Conservation (phyloP, 2,329 filamentous ascomycete genomes). For the Hymenoscyphus fructigenus region DNA sequence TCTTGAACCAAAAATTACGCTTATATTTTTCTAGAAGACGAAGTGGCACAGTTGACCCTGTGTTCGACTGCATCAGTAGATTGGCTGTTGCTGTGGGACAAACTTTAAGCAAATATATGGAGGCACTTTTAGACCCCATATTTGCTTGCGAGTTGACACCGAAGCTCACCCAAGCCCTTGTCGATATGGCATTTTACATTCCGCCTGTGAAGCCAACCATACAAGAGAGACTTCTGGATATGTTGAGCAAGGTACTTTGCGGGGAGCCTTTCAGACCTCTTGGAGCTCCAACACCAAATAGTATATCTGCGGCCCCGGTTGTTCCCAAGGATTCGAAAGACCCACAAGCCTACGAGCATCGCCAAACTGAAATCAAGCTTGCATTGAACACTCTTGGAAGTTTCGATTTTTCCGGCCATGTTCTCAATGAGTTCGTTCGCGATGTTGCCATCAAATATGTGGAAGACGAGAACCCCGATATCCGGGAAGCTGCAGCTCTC, state of each 20-base stretch:
- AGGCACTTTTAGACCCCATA: conserved; percentile 89
- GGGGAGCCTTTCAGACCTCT: conserved; percentile 89
- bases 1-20: conserved; percentile 16
- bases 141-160: conserved; percentile 95
- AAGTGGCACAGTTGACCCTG: conserved; percentile 61
- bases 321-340: conserved; percentile 87
- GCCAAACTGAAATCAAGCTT: conserved; percentile 85
- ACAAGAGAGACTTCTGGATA: conserved; percentile 89
- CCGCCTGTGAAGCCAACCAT: conserved; percentile 90
- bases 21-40: conserved; percentile 41
- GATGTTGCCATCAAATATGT: conserved; percentile 98
- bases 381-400: conserved; percentile 95
- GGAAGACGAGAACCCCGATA: conserved; percentile 91
- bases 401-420: conserved; percentile 91
- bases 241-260: conserved; percentile 91
- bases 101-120: conserved; percentile 97
- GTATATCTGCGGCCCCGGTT: conserved; percentile 76
- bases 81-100: conserved; percentile 93
- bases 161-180: conserved; percentile 89
- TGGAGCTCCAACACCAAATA: conserved; percentile 81
- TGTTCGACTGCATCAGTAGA: conserved; percentile 97
- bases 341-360: conserved; percentile 73
- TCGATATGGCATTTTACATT: conserved; percentile 99
- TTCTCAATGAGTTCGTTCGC: conserved; percentile 96
- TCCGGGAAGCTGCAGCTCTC: conserved; percentile 88